A percentile compares a stretch with the other conserved stretches of the same genome.
Evolutionary conservation across 345 rosid genomes (phyloP).

Genomic region (Geranium rotundifolium): DNA sequence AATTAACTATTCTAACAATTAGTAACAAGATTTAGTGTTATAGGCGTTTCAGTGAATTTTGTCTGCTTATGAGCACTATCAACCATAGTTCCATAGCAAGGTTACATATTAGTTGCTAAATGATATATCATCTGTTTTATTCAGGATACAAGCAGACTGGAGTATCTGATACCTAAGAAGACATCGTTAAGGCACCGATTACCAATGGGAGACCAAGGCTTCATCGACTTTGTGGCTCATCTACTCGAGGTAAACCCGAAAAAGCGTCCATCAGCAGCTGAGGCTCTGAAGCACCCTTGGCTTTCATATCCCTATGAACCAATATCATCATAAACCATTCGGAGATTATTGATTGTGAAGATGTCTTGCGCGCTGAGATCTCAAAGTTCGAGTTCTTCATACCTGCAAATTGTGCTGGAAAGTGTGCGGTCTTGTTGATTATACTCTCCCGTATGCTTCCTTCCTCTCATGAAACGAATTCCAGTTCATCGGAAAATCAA

Average conservation of each 20-base stretch:
- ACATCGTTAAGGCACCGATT: slow-evolving; percentile 78
- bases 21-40: too few species aligned
- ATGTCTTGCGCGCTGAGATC: slow-evolving; percentile 4
- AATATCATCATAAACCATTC: slow-evolving; percentile 53
- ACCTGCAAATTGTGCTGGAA: too few species aligned
- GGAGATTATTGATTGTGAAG: slow-evolving; percentile 8
- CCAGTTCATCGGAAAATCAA: slow-evolving; percentile 3
- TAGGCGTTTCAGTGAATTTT: background rate
- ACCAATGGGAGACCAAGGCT: slow-evolving; percentile 98
- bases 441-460: slow-evolving; percentile 6
- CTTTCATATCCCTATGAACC: slow-evolving; percentile 82
- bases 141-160: slow-evolving; percentile 82
- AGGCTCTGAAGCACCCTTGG: slow-evolving; percentile 96
- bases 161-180: slow-evolving; percentile 82
- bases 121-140: background rate
- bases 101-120: background rate
- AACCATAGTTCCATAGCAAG: too few species aligned
- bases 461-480: slow-evolving; percentile 10
- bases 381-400: background rate
- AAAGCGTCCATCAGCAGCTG: slow-evolving; percentile 80
- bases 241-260: slow-evolving; percentile 85
- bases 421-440: slow-evolving; percentile 9
- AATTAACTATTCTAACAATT: too few species aligned
- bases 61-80: background rate
- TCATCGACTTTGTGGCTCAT: slow-evolving; percentile 74